Base-by-base conservation (phyloP, 352 stramenopile species). In the Globisporangium paroecandrum region DNA sequence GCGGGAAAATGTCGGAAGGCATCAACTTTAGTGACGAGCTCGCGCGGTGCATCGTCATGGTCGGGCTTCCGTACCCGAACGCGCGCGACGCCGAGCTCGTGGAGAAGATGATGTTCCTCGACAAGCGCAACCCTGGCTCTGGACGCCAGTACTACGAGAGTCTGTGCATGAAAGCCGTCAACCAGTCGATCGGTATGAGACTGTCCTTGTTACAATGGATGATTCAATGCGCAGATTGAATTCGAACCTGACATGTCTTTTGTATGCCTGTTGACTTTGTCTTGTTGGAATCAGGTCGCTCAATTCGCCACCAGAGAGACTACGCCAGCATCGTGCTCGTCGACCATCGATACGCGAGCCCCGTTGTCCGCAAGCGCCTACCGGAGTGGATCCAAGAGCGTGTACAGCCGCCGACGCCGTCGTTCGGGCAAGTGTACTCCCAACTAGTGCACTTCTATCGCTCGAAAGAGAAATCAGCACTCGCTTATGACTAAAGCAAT, bases 11-110 rank as follows among this genome's bases (percentile, higher is more conserved):
- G 85, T 99, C 93, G 3, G 98, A 99, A 87, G 98, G 98, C 29
- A 99, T 99, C 79, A 99, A 99, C 72, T 99, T 99, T 76, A 98
- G 88, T 66, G 94, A 99, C 72, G 97, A 99, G 8, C 87, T 99
- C 63, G 98, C 97, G 27, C 78, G 90, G 8, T 97, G 95, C 70
- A 95, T 99, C 29, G 87, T 99, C 15, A 98, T 99, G 78, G 97
- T 99, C 32, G 98, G 98, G 0, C 82, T 99, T 47, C 98, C 98
- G 6, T 99, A 99, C 78, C 93, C 98, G 53, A 98, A 99, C 72
- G 91, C 96, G 57, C 86, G 87, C 24, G 98, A 99, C 78, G 83
- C 94, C 2, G 93, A 99, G 55, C 77, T 99, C 13, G 84, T 97
- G 47, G 97, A 99, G 81, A 99, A 99, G 74, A 99, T 99, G 95